A percentile compares a stretch with the other conserved stretches of the same genome.
Evolutionary conservation across 1,284 basidiomycete genomes (phyloP).

Genomic region (Apiotrichum veenhuisii): DNA sequence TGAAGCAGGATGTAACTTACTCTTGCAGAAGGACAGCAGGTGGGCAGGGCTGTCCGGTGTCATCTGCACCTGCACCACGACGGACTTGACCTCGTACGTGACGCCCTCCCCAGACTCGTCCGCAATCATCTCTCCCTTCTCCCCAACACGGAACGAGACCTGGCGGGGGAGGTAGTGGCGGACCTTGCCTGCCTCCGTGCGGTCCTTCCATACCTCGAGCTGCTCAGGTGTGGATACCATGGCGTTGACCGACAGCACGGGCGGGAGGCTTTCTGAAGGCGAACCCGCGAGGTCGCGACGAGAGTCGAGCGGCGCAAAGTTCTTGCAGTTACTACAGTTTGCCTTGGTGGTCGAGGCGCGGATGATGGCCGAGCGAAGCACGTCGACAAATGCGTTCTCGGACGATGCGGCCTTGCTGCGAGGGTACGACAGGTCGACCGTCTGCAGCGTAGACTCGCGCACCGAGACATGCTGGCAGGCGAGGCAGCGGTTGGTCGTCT

Average conservation of each 20-base stretch:
- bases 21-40: conserved; percentile 82
- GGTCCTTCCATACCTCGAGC: conserved; percentile 72
- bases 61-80: conserved; percentile 77
- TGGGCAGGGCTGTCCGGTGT: conserved; percentile 71
- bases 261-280: conserved; percentile 61
- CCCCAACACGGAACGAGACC: conserved; percentile 44
- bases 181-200: conserved; percentile 18
- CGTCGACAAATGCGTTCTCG: conserved; percentile 56
- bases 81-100: conserved; percentile 61
- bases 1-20: conserved; percentile 46
- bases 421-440: conserved; percentile 77
- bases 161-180: conserved; percentile 35
- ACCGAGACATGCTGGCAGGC: conserved; percentile 67
- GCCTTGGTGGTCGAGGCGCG: conserved; percentile 81
- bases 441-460: conserved; percentile 71
- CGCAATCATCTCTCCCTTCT: conserved; percentile 54
- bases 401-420: conserved; percentile 7
- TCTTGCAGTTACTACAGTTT: conserved; percentile 77
- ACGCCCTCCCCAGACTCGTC: conserved; percentile 52
- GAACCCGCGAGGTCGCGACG: conserved; percentile 63
- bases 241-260: conserved; percentile 84
- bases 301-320: conserved; percentile 67
- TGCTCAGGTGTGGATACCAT: conserved; percentile 73
- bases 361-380: conserved; percentile 72
- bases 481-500: conserved; percentile 69